These are phyloP conservation scores for Nemania abortiva DNA, from an alignment of 2,329 filamentous ascomycete species.

Conservation along the genomic window DNA sequence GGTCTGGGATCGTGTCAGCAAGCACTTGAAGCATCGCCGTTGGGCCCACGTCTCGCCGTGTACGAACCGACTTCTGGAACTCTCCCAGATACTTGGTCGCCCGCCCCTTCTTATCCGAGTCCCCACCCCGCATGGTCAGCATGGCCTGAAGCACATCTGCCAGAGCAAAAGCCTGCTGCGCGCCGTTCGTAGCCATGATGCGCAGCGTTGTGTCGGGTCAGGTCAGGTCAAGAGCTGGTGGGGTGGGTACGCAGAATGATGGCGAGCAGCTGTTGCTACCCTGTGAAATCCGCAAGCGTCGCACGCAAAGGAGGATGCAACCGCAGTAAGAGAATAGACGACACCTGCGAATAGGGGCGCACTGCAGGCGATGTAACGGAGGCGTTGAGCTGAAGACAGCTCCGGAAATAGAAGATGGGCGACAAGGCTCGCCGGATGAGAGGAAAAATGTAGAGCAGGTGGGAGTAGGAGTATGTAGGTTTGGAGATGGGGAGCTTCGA, in stretches of 20 bases:
- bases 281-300: slow-evolving; percentile 32
- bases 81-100: slow-evolving; percentile 91
- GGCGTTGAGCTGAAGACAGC: not conserved
- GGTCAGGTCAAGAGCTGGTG: slow-evolving; percentile 44
- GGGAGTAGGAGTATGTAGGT: slow-evolving; percentile 1
- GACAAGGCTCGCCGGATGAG: slow-evolving; percentile 26
- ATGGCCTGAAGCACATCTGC: slow-evolving; percentile 84
- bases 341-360: slow-evolving; percentile 25
- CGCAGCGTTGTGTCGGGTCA: slow-evolving; percentile 42
- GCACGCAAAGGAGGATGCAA: not conserved
- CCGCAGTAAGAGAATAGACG: not conserved
- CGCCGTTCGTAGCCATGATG: slow-evolving; percentile 75
- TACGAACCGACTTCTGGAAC: slow-evolving; percentile 96
- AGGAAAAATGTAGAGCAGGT: slow-evolving; percentile 18
- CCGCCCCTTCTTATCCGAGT: slow-evolving; percentile 85
- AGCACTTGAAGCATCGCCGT: slow-evolving; percentile 29
- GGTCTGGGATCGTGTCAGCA: slow-evolving; percentile 68
- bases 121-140: slow-evolving; percentile 88
- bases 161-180: slow-evolving; percentile 80
- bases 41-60: slow-evolving; percentile 24
- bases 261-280: slow-evolving; percentile 42
- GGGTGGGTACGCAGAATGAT: slow-evolving; percentile 46
- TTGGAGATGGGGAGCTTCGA: slow-evolving; percentile 21
- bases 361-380: not conserved
- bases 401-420: slow-evolving; percentile 29